Percentiles rank a stretch among this genome's conserved stretches.
phyloP scores from a whole-genome alignment of 2,329 filamentous ascomycete species.

The Trichophyton schoenleinii region DNA sequence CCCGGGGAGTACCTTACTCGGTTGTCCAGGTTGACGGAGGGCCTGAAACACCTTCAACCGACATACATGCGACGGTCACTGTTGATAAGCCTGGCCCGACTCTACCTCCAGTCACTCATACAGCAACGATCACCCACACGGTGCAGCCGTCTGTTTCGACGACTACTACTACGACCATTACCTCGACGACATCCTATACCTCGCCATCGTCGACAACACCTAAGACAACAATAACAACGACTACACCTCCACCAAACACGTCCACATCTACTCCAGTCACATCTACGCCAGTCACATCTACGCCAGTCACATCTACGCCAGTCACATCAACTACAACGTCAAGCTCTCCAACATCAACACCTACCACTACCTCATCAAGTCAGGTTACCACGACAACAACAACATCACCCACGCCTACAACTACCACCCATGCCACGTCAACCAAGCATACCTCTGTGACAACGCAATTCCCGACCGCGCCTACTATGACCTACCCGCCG shows the following conservation, averaged over 20 bases:
- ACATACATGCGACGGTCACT: constrained; percentile 10
- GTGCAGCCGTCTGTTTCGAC: constrained; percentile 1
- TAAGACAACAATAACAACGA: background rate
- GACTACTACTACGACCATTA: constrained; percentile 3
- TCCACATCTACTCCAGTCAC: background rate
- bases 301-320: background rate
- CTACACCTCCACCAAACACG: background rate
- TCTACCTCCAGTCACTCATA: constrained; percentile 10
- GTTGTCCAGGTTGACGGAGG: constrained; percentile 16
- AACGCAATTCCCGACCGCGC: background rate
- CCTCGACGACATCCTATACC: constrained; percentile 2
- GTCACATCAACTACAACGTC: background rate
- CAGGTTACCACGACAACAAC: background rate
- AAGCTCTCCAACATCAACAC: background rate
- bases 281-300: background rate
- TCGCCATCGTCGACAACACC: background rate
- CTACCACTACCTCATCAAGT: background rate
- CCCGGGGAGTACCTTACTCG: constrained; percentile 13
- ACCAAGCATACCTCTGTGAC: background rate
- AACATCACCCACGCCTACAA: background rate
- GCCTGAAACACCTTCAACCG: constrained; percentile 6
- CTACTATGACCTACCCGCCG: background rate
- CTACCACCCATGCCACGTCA: background rate
- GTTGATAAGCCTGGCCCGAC: constrained; percentile 4
- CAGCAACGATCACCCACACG: constrained; percentile 9